Conservation (phyloP, 768 basidiomycete genomes). For the Chalciporus chontae region DNA sequence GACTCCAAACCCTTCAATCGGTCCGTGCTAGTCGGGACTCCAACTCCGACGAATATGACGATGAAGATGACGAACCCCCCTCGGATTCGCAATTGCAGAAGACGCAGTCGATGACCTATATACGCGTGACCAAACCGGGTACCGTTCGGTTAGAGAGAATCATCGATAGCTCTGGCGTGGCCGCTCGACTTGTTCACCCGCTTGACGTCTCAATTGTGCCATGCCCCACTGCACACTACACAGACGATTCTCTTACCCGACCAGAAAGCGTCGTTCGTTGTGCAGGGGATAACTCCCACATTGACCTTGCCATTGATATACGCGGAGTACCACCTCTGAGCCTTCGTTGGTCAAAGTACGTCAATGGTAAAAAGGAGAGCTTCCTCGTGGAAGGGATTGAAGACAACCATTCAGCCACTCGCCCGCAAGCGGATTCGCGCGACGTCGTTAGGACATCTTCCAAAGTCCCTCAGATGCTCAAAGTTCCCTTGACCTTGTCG, state of each 20-base stretch:
- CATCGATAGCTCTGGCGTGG: conserved; percentile 62
- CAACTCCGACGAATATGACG: conserved; percentile 67
- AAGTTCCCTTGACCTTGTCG: conserved; percentile 65
- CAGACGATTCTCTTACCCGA: conserved; percentile 33
- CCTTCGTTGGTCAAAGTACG: conserved; percentile 70
- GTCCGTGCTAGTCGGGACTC: conserved; percentile 36
- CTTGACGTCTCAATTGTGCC: conserved; percentile 71
- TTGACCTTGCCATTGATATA: conserved; percentile 61
- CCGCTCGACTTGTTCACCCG: conserved; percentile 67
- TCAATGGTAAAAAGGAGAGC: conserved; percentile 62
- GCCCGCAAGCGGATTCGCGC: conserved; percentile 21
- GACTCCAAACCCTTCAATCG: conserved; percentile 49
- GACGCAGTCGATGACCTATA: conserved; percentile 70
- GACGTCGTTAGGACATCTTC: conserved; percentile 20
- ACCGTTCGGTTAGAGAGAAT: conserved; percentile 72
- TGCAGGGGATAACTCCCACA: conserved; percentile 57
- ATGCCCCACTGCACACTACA: conserved; percentile 76
- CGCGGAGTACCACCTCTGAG: conserved; percentile 74
- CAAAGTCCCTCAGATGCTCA: conserved; percentile 50
- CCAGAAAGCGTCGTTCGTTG: conserved; percentile 54
- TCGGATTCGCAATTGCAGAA: conserved; percentile 55
- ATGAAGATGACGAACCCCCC: conserved; percentile 33
- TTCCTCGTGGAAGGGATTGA: conserved; percentile 86
- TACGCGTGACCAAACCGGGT: conserved; percentile 72
- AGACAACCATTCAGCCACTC: conserved; percentile 41